Evolutionary conservation across 495 filamentous ascomycete genomes (phyloP), one percentile per base, ranked within the genome.

Genomic region (Hypoxylon rickii): DNA sequence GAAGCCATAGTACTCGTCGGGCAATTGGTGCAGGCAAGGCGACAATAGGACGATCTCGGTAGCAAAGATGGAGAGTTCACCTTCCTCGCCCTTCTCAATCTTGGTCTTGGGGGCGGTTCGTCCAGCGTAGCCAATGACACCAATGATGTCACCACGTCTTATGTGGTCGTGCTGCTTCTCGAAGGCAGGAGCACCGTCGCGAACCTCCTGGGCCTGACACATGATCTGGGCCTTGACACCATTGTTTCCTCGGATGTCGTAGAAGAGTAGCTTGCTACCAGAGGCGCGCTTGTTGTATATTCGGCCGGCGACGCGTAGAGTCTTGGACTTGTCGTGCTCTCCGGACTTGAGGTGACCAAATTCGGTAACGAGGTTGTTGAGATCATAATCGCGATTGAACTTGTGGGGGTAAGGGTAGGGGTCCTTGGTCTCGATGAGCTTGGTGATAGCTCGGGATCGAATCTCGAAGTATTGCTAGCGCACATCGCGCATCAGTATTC

Each of bases 371-470:
- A 94, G 92, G 38, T 91, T 82, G 55, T 81, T 73, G 44, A 96
- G 77, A 60, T 92, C 87, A 61, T 86, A 87, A 62, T 85, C 89
- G 70, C 89, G 85, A 37, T 91, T 78, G 81, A 97, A 97, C 81
- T 97, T 97, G 84, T 99, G 94, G 7, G 94, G 95, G 72, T 96
- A 97, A 13, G 94, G 91, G 70, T 96, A 88, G 16, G 90, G 90
- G 31, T 85, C 73, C 76, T 91, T 86, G 69, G 82, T 86, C 70
- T 88, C 79, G 68, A 86, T 86, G 50, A 97, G 83, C 79, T 90
- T 91, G 69, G 92, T 88, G 80, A 97, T 83, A 39, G 79, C 79
- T 44, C 89, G 84, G 62, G 85, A 90, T 40, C 94, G 90, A 64
- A 98, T 95, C 77, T 98, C 93, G 67, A 96, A 95, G 76, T 97